Conservation (phyloP, 352 stramenopile species). For the Phytophthora sp. region DNA sequence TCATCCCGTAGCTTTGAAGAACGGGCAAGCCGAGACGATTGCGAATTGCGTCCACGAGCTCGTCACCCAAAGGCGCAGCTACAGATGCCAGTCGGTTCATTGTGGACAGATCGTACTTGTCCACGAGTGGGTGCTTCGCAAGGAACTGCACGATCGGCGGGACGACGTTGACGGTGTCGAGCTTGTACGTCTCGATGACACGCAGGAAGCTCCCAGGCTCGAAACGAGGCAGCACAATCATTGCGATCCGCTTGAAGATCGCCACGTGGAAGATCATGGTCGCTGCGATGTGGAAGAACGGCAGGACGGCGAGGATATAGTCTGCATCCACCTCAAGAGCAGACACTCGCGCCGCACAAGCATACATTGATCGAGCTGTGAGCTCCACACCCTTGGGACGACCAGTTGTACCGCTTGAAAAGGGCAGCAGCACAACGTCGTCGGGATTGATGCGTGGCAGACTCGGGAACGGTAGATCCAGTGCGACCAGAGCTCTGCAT, state of each 20-base stretch:
- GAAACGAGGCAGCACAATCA: constrained; percentile 91
- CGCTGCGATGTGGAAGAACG: constrained; percentile 96
- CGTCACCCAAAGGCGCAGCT: constrained; percentile 80
- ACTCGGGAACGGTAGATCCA: constrained; percentile 24
- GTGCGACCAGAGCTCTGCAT: constrained; percentile 31
- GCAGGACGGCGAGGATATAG: constrained; percentile 69
- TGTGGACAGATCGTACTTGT: constrained; percentile 85
- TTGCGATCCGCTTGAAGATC: constrained; percentile 73
- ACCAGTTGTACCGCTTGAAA: constrained; percentile 93
- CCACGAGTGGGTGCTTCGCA: constrained; percentile 84
- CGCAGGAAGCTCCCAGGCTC: constrained; percentile 89
- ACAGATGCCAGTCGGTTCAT: constrained; percentile 74
- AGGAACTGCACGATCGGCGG: constrained; percentile 82
- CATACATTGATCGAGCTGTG: constrained; percentile 80
- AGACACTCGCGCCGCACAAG: constrained; percentile 55
- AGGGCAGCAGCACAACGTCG: constrained; percentile 68
- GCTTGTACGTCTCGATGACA: constrained; percentile 68
- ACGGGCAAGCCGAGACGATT: constrained; percentile 60
- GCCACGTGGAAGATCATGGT: constrained; percentile 82
- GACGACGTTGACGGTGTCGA: constrained; percentile 54
- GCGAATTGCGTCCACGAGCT: constrained; percentile 61
- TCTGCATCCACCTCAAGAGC: constrained; percentile 46
- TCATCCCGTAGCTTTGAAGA: constrained; percentile 69
- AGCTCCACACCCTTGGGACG: constrained; percentile 88
- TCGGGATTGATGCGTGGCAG: constrained; percentile 21